These are phyloP conservation scores for Dendrothele bispora DNA, from an alignment of 768 basidiomycete genomes.

Conservation along the genomic window DNA sequence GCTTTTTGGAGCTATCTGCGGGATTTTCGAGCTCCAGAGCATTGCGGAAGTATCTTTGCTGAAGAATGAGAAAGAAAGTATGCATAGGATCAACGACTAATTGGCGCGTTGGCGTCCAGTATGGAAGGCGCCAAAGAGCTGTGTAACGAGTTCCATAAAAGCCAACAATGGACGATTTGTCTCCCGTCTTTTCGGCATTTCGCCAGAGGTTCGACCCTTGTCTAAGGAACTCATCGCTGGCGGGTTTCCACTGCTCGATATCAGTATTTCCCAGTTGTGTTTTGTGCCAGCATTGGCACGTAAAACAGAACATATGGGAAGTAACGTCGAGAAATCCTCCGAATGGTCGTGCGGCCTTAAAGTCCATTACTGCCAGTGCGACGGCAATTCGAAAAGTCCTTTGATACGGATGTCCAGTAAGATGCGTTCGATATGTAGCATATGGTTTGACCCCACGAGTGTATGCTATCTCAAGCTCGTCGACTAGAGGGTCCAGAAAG, in stretches of 20 bases:
- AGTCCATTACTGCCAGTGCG: background rate
- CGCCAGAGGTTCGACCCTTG: constrained; percentile 18
- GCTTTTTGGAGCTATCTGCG: background rate
- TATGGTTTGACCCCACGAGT: constrained; percentile 1
- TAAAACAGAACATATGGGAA: background rate
- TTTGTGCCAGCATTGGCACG: constrained; percentile 2
- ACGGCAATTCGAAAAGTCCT: constrained; percentile 3
- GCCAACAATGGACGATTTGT: constrained; percentile 17
- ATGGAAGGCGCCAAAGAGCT: constrained; percentile 28
- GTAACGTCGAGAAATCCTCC: background rate
- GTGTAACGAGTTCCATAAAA: constrained; percentile 24
- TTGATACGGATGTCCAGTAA: background rate
- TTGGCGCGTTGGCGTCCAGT: constrained; percentile 34
- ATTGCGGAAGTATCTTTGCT: background rate
- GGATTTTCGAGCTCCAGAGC: background rate
- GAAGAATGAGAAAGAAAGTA: constrained; percentile 1
- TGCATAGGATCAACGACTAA: constrained; percentile 38
- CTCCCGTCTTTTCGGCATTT: constrained; percentile 16
- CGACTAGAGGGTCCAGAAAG: constrained; percentile 3
- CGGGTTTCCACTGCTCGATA: constrained; percentile 14
- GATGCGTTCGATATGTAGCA: background rate
- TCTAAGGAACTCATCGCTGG: constrained; percentile 11
- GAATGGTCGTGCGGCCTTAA: background rate
- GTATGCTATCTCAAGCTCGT: constrained; percentile 2
- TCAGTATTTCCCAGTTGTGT: background rate